Evolutionary conservation across 306 rosid species (phyloP).

Genomic region (Potentilla sterilis): DNA sequence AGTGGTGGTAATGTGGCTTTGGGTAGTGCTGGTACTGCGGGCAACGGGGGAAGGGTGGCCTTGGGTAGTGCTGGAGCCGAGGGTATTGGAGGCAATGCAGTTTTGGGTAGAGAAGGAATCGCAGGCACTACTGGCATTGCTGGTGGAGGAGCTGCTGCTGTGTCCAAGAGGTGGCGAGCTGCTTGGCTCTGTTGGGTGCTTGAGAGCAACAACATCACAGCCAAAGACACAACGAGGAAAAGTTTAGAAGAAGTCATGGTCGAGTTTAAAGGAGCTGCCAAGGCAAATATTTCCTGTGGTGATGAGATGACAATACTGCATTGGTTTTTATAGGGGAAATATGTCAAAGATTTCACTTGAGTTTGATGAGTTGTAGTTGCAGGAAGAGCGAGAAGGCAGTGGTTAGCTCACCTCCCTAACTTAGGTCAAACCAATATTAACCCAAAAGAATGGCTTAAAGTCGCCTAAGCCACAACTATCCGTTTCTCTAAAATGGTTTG

Average conservation of each 20-base stretch:
- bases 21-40: conserved; percentile 16
- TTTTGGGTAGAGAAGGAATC: conserved; percentile 6
- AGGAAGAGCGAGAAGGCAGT: background rate
- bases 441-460: background rate
- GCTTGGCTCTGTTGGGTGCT: background rate
- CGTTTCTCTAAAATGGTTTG: background rate
- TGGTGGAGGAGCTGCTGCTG: conserved; percentile 8
- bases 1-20: conserved; percentile 7
- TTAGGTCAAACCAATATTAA: background rate
- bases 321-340: background rate
- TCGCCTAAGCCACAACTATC: background rate
- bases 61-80: conserved; percentile 17
- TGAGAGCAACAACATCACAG: conserved; percentile 11
- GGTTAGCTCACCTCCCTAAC: conserved; percentile 7
- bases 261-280: background rate
- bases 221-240: background rate
- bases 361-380: conserved; percentile 16
- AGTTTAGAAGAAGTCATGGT: conserved; percentile 8
- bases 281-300: background rate
- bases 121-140: conserved; percentile 1
- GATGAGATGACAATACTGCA: background rate
- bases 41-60: conserved; percentile 8
- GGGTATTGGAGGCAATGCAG: conserved; percentile 20
- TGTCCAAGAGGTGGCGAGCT: conserved; percentile 21
- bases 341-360: background rate